Conservation (phyloP, 2,329 filamentous ascomycete species). For the Trichoderma guizhouense region DNA sequence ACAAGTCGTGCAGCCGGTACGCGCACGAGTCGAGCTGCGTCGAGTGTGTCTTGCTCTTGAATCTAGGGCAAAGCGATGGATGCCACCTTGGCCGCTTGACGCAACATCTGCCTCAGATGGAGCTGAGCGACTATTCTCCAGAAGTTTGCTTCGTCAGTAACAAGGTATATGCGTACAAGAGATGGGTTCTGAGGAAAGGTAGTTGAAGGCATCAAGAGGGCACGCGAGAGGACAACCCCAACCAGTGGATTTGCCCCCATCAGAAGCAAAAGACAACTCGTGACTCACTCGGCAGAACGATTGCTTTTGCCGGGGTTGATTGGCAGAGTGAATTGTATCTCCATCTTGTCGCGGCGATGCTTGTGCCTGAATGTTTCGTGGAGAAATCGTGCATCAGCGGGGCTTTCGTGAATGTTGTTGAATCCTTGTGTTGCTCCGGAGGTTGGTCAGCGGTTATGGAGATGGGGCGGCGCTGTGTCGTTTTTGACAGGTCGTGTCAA, state of each 20-base stretch:
- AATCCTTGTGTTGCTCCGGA: neutral
- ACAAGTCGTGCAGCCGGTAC: constrained; percentile 39
- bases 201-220: neutral
- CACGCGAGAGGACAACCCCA: neutral
- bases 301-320: constrained; percentile 24
- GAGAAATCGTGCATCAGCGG: constrained; percentile 2
- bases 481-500: neutral
- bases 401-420: neutral
- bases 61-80: constrained; percentile 39
- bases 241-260: neutral
- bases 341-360: constrained; percentile 28
- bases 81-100: constrained; percentile 27
- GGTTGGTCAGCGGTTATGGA: neutral
- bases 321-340: constrained; percentile 39
- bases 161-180: neutral
- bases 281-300: constrained; percentile 27
- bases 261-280: neutral
- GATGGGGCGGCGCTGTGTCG: neutral
- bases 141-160: neutral
- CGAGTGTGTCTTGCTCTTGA: constrained; percentile 37
- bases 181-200: neutral
- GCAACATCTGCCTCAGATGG: constrained; percentile 4
- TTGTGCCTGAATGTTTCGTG: neutral
- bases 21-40: constrained; percentile 37
- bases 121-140: neutral